Base-by-base conservation (phyloP, 2,329 filamentous ascomycete genomes). In the Polychaeton citri region DNA sequence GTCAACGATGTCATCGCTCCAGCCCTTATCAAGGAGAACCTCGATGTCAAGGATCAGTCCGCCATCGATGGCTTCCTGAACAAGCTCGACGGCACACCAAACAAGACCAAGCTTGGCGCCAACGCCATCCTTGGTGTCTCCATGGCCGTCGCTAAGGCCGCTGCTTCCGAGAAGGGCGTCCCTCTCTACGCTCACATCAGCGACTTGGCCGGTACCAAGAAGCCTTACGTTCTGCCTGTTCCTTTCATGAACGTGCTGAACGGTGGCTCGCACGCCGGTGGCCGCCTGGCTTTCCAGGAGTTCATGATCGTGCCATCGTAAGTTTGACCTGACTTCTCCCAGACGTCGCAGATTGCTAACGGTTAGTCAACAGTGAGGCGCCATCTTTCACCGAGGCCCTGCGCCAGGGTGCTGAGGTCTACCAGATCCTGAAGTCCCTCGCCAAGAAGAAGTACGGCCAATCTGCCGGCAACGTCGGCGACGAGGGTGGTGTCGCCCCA, bases 371-470 rank as follows among this genome's bases (percentile, higher is more conserved):
- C 42, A 85, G 80, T 51, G 72, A 77, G 45, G 90, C 90, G 50
- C 80, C 86, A 43, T 79, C 82, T 45, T 98, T 98, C 78, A 77
- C 79, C 52, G 90, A 98, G 74, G 90, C 81, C 60, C 79, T 98
- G 69, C 87, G 88, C 63, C 85, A 93, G 69, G 90, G 90, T 64
- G 69, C 88, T 54, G 90, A 98, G 70, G 86, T 95, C 56, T 98
- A 98, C 80, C 88, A 96, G 68, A 81, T 83, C 68, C 82, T 98
- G 57, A 98, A 98, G 81, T 57, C 73, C 55, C 77, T 96, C 44
- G 87, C 90, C 64, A 96, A 96, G 83, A 90, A 95, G 83, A 90
- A 84, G 76, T 98, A 98, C 65, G 90, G 90, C 61, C 88, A 94
- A 69, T 95, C 90, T 47, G 90, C 90, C 49, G 90, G 88, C 64